Percentiles rank a stretch among this genome's conserved stretches.
Conservation (phyloP, 345 rosid genomes). For the Brassica incana region DNA sequence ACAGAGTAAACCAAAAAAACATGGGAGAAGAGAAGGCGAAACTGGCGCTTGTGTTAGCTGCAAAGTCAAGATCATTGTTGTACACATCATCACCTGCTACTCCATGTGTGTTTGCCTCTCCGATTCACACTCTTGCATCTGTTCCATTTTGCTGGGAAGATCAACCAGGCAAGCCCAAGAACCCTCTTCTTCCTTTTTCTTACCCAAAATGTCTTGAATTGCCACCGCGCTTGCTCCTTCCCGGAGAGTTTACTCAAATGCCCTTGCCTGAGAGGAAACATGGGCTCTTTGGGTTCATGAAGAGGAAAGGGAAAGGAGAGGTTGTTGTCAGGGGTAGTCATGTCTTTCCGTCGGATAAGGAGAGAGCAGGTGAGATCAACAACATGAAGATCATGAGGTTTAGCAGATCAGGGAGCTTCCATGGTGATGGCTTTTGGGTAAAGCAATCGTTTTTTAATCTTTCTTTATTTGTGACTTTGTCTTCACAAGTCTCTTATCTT, state of each 20-base stretch:
- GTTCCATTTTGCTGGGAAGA: conserved; percentile 93
- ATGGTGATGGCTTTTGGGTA: conserved; percentile 62
- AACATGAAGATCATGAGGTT: conserved; percentile 43
- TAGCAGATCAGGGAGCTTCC: conserved; percentile 50
- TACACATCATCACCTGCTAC: conserved; percentile 52
- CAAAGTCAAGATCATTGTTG: conserved; percentile 38
- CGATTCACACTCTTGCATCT: conserved; percentile 57
- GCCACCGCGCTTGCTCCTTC: conserved; percentile 61
- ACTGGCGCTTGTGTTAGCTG: conserved; percentile 42
- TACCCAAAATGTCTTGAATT: conserved; percentile 53
- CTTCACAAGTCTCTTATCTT: background rate
- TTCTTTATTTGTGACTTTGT: background rate
- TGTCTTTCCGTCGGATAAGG: conserved; percentile 57
- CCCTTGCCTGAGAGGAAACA: conserved; percentile 50
- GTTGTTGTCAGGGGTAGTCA: conserved; percentile 49
- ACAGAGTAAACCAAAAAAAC: background rate
- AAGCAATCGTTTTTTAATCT: conserved; percentile 12
- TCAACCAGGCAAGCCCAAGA: conserved; percentile 81
- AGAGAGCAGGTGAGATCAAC: conserved; percentile 39
- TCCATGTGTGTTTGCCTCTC: conserved; percentile 62
- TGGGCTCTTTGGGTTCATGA: conserved; percentile 50
- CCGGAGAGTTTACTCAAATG: conserved; percentile 40
- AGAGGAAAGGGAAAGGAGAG: conserved; percentile 47
- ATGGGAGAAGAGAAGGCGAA: conserved; percentile 44
- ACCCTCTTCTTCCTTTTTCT: conserved; percentile 34